A percentile compares a stretch with the other conserved stretches of the same genome.
Evolutionary conservation across 129 eudicot species (phyloP).

Genomic region (Chrysanthemum seticuspe): DNA sequence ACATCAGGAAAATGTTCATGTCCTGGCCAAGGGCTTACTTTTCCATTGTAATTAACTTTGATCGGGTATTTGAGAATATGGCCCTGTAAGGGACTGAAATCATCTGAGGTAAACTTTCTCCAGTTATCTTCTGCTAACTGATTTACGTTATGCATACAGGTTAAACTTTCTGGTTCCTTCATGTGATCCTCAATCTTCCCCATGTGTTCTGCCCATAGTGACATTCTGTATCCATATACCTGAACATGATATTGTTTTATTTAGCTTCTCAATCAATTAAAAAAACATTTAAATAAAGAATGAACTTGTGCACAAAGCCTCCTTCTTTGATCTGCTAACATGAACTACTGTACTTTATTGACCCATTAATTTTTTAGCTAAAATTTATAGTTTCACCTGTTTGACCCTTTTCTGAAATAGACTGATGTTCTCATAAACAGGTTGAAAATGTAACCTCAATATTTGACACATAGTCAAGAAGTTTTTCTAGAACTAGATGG

Average conservation of each 20-base stretch:
- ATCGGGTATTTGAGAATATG: slow-evolving; percentile 87
- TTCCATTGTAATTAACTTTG: slow-evolving; percentile 51
- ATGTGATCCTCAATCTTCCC: slow-evolving; percentile 53
- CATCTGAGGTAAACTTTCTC: slow-evolving; percentile 51
- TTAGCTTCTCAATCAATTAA: not conserved
- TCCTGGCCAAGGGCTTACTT: slow-evolving; percentile 58
- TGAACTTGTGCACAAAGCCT: not conserved
- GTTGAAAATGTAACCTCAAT: no score
- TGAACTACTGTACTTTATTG: no score
- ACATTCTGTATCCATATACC: slow-evolving; percentile 94
- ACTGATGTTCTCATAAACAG: no score
- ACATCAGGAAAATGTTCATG: slow-evolving; percentile 74
- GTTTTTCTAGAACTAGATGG: not conserved
- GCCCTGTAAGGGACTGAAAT: slow-evolving; percentile 61
- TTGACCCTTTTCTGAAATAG: no score
- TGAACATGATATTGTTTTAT: slow-evolving; percentile 14
- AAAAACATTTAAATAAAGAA: not conserved
- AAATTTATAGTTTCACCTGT: no score
- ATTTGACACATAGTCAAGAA: no score
- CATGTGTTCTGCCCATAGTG: slow-evolving; percentile 90
- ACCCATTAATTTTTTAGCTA: no score
- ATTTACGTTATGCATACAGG: slow-evolving; percentile 54
- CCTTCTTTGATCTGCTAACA: no score
- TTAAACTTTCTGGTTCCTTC: slow-evolving; percentile 55
- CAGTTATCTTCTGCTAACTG: slow-evolving; percentile 66